These are phyloP conservation scores for Gonapodya prolifera DNA, from an alignment of 192 early-diverging fungal species.

Conservation along the genomic window DNA sequence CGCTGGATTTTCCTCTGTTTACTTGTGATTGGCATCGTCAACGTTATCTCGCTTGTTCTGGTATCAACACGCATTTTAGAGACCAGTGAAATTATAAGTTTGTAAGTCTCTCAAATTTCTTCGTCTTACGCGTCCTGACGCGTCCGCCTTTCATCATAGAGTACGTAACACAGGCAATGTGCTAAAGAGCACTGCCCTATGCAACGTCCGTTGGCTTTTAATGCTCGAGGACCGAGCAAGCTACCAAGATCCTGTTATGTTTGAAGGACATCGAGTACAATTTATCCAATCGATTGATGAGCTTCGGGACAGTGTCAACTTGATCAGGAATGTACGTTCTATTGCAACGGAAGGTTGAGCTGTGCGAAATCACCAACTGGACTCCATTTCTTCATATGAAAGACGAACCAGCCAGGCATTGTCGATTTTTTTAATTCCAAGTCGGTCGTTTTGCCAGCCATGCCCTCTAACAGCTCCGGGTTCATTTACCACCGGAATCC, in stretches of 20 bases:
- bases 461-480: background rate
- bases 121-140: background rate
- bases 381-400: background rate
- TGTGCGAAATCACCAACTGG: background rate
- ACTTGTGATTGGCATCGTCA: background rate
- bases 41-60: background rate
- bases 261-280: background rate
- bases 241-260: background rate
- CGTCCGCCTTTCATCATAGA: background rate
- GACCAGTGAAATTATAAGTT: background rate
- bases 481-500: background rate
- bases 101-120: background rate
- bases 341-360: background rate
- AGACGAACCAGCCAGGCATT: background rate
- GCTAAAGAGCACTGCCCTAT: background rate
- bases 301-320: background rate
- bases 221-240: background rate
- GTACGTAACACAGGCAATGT: background rate
- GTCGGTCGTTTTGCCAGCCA: background rate
- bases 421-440: background rate
- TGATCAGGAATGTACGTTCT: background rate
- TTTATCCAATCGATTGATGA: background rate
- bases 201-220: background rate
- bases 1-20: background rate
- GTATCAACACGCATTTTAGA: background rate